These are phyloP conservation scores for Nidula microcarpa DNA, from an alignment of 768 basidiomycete species.

Conservation along the genomic window DNA sequence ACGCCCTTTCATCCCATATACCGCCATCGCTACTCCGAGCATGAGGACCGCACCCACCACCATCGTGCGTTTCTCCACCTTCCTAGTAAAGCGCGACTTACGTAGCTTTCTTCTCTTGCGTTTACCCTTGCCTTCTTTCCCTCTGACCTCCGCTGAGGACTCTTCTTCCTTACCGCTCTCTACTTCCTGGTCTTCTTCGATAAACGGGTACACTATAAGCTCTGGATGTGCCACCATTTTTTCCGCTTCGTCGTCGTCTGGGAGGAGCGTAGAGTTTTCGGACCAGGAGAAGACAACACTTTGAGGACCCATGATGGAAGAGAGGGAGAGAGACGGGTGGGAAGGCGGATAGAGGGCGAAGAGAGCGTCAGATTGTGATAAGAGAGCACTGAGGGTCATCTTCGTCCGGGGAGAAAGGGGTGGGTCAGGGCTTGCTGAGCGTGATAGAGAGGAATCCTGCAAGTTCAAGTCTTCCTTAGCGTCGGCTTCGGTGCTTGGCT, in stretches of 20 bases:
- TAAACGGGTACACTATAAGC: slow-evolving; percentile 53
- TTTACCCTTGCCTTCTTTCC: slow-evolving; percentile 10
- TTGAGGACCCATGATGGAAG: slow-evolving; percentile 72
- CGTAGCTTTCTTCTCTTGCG: slow-evolving; percentile 15
- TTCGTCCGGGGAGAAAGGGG: slow-evolving; percentile 20
- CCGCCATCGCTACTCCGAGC: slow-evolving; percentile 67
- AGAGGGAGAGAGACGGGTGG: slow-evolving; percentile 48
- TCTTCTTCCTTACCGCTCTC: slow-evolving; percentile 13
- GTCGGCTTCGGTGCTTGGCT: too few relatives aligned
- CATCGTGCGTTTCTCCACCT: slow-evolving; percentile 37
- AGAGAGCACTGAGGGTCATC: slow-evolving; percentile 44
- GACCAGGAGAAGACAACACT: slow-evolving; percentile 78
- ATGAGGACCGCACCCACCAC: slow-evolving; percentile 67
- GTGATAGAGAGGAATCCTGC: not conserved
- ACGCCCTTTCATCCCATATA: slow-evolving; percentile 40
- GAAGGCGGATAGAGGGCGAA: slow-evolving; percentile 56
- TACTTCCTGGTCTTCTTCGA: slow-evolving; percentile 26
- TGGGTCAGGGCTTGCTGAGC: not conserved
- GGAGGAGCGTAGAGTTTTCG: slow-evolving; percentile 37
- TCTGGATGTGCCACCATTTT: slow-evolving; percentile 52
- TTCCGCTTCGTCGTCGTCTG: slow-evolving; percentile 56
- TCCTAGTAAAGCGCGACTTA: slow-evolving; percentile 15
- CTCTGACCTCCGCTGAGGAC: slow-evolving; percentile 12
- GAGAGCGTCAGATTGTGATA: slow-evolving; percentile 57
- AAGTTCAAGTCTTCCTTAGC: too few relatives aligned